These are phyloP conservation scores for Calonectria multiphialidica DNA, from an alignment of 2,329 filamentous ascomycete genomes.

Conservation along the genomic window DNA sequence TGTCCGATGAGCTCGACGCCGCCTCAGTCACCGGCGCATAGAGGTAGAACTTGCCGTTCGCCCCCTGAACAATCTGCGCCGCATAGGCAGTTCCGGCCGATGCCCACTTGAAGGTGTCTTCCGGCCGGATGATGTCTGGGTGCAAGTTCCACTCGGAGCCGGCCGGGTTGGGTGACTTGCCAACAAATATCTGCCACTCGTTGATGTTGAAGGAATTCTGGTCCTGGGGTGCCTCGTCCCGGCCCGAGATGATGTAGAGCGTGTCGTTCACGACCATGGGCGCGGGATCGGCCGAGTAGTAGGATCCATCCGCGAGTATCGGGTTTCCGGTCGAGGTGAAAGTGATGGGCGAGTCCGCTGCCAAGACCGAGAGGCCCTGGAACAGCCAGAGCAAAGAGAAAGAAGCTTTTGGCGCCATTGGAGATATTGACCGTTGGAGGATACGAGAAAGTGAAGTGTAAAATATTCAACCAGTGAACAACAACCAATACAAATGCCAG, in stretches of 20 bases:
- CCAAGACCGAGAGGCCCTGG: neutral
- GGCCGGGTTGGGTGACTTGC: conserved; percentile 43
- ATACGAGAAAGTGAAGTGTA: neutral
- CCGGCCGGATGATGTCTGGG: conserved; percentile 44
- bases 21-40: conserved; percentile 47
- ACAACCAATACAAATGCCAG: neutral
- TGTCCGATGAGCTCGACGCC: conserved; percentile 37
- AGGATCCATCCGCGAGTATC: conserved; percentile 50
- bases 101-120: conserved; percentile 51
- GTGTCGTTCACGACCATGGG: conserved; percentile 52
- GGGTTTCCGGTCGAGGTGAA: conserved; percentile 50
- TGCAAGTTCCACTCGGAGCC: conserved; percentile 50
- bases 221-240: conserved; percentile 45
- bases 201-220: conserved; percentile 51
- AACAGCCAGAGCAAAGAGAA: neutral
- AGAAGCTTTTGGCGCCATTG: neutral
- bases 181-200: conserved; percentile 52
- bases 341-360: neutral
- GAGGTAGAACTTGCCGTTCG: conserved; percentile 51
- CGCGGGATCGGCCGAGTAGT: conserved; percentile 54
- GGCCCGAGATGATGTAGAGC: conserved; percentile 52
- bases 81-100: conserved; percentile 49
- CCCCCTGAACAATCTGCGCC: conserved; percentile 49
- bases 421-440: neutral
- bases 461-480: neutral